Conservation (phyloP, 2,329 filamentous ascomycete genomes). For the Daldinia eschscholtzii region DNA sequence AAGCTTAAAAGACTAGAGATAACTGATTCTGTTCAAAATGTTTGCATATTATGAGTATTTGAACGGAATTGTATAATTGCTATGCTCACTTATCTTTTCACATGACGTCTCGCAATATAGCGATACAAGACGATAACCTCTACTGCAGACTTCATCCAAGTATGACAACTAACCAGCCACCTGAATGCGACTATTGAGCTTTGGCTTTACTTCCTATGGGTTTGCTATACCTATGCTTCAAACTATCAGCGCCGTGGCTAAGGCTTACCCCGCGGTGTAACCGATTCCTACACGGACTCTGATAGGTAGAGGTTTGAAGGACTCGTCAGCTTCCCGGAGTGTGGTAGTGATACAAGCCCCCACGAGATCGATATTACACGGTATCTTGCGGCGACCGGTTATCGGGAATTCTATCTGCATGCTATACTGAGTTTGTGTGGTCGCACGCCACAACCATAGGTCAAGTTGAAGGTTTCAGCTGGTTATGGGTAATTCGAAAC, state of each 20-base stretch:
- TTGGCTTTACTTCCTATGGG: slow-evolving; percentile 17
- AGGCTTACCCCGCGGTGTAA: slow-evolving; percentile 22
- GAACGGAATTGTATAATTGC: not conserved
- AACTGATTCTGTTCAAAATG: not conserved
- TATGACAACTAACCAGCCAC: slow-evolving; percentile 14
- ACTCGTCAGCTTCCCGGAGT: slow-evolving; percentile 34
- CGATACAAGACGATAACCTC: slow-evolving; percentile 25
- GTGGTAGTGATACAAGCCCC: slow-evolving; percentile 18
- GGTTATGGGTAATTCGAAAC: not conserved
- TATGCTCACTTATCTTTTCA: not conserved
- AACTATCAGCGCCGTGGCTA: slow-evolving; percentile 2
- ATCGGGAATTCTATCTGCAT: not conserved
- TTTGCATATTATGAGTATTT: not conserved
- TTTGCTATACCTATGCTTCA: not conserved
- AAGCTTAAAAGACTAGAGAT: not conserved
- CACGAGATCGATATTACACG: slow-evolving; percentile 31
- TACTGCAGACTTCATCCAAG: slow-evolving; percentile 5
- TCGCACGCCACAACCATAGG: slow-evolving; percentile 9
- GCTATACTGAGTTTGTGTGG: not conserved
- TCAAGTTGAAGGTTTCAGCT: not conserved
- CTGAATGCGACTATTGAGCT: slow-evolving; percentile 22
- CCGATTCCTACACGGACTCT: not conserved
- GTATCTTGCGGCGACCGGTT: slow-evolving; percentile 19
- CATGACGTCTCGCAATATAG: not conserved
- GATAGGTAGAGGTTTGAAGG: slow-evolving; percentile 12